phyloP scores from a whole-genome alignment of 164 flowering plant species.

The Kalanchoe fedtschenkoi region DNA sequence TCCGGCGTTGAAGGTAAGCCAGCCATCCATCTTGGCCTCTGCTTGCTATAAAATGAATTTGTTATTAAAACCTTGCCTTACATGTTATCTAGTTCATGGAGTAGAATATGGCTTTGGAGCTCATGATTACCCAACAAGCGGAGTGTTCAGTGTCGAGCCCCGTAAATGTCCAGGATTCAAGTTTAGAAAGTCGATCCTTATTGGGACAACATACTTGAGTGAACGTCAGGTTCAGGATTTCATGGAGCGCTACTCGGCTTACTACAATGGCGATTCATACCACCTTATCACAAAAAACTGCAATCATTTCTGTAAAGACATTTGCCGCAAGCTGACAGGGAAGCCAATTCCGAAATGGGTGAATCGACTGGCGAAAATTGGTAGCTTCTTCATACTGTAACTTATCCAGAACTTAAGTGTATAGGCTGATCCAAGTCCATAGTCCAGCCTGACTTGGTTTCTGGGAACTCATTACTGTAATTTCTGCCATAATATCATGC shows the following conservation, averaged over 20 bases:
- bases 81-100: slow-evolving; percentile 52
- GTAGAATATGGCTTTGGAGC: slow-evolving; percentile 91
- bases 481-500: too few relatives aligned
- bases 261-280: slow-evolving; percentile 77
- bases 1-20: slow-evolving; percentile 87
- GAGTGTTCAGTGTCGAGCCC: slow-evolving; percentile 94
- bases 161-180: slow-evolving; percentile 88
- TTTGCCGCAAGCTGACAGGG: neutral
- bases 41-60: neutral
- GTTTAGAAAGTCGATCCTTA: slow-evolving; percentile 57
- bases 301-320: neutral
- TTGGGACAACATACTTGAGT: slow-evolving; percentile 68
- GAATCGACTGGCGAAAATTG: neutral
- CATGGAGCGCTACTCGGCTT: slow-evolving; percentile 59
- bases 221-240: slow-evolving; percentile 55
- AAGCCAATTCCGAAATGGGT: neutral
- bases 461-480: too few relatives aligned
- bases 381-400: too few relatives aligned
- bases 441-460: too few relatives aligned
- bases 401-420: too few relatives aligned
- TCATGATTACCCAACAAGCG: slow-evolving; percentile 81
- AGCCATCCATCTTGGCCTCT: too few relatives aligned
- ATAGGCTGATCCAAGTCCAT: too few relatives aligned
- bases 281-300: slow-evolving; percentile 48
- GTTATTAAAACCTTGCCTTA: neutral